A percentile compares a stretch with the other conserved stretches of the same genome.
phyloP scores from a whole-genome alignment of 306 rosid genomes.

The Inga leiocalycina region DNA sequence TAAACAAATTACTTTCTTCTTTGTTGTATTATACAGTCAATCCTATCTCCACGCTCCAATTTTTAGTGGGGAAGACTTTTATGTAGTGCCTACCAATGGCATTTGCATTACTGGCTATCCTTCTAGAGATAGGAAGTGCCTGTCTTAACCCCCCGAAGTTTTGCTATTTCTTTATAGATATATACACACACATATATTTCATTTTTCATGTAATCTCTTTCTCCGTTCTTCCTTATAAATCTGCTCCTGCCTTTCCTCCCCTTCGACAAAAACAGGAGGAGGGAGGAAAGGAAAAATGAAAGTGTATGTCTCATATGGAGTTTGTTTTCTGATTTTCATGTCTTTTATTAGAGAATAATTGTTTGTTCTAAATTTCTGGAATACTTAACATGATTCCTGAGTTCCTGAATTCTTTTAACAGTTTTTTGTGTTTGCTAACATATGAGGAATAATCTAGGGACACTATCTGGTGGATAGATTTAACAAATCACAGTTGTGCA shows the following conservation, averaged over 20 bases:
- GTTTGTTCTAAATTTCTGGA: slow-evolving; percentile 4
- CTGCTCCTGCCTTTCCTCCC: not conserved
- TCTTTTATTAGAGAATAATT: not conserved
- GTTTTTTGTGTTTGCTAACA: slow-evolving; percentile 8
- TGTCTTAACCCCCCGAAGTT: too few relatives aligned
- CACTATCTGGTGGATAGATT: slow-evolving; percentile 8
- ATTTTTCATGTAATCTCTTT: not conserved
- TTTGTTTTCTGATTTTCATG: not conserved
- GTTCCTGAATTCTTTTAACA: not conserved
- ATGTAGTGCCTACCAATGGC: not conserved
- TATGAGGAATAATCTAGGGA: not conserved
- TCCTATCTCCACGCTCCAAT: not conserved
- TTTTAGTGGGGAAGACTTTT: not conserved
- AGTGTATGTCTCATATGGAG: not conserved
- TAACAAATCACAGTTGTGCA: slow-evolving; percentile 10
- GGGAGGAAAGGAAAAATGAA: not conserved
- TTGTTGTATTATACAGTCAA: not conserved
- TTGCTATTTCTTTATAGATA: too few relatives aligned
- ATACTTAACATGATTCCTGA: not conserved
- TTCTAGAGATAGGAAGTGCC: not conserved
- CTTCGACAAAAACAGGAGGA: not conserved
- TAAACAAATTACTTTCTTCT: not conserved
- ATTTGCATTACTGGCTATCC: not conserved
- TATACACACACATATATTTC: too few relatives aligned
- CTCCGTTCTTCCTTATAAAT: not conserved